Evolutionary conservation across 2,329 filamentous ascomycete species (phyloP).

Genomic region (Penicillium corylophilum): DNA sequence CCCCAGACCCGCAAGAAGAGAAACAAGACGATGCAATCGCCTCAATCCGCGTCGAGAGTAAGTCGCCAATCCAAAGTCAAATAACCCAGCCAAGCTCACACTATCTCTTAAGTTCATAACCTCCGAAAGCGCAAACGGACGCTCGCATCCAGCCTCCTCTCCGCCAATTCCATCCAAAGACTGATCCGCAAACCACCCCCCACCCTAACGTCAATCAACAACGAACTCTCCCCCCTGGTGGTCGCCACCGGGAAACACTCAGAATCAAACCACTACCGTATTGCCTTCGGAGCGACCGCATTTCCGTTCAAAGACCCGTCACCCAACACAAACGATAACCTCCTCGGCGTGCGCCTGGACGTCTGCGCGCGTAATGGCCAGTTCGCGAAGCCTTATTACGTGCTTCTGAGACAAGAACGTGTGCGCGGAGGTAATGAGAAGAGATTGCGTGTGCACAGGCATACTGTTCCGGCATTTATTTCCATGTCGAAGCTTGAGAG

Average conservation of each 20-base stretch:
- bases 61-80: conserved; percentile 6
- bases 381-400: conserved; percentile 46
- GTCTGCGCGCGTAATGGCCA: conserved; percentile 39
- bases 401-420: conserved; percentile 37
- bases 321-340: conserved; percentile 28
- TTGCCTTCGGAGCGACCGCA: conserved; percentile 46
- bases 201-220: conserved; percentile 10
- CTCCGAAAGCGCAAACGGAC: conserved; percentile 41
- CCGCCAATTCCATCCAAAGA: conserved; percentile 39
- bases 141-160: conserved; percentile 43
- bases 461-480: conserved; percentile 49
- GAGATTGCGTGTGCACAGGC: conserved; percentile 38
- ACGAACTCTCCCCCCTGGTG: conserved; percentile 35
- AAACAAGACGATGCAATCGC: conserved; percentile 43
- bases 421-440: conserved; percentile 17
- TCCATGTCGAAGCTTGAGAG: conserved; percentile 39
- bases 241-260: conserved; percentile 32
- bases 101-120: conserved; percentile 39
- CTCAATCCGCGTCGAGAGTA: conserved; percentile 43
- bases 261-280: conserved; percentile 43
- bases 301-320: conserved; percentile 49
- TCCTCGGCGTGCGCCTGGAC: conserved; percentile 46
- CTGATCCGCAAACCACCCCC: conserved; percentile 23
- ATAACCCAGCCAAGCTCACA: too few species aligned
- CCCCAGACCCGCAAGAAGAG: conserved; percentile 24